Percentiles rank a stretch among this genome's conserved stretches.
These are phyloP conservation scores for Cordyceps farinosa DNA, from an alignment of 2,329 filamentous ascomycete genomes.

Conservation along the genomic window DNA sequence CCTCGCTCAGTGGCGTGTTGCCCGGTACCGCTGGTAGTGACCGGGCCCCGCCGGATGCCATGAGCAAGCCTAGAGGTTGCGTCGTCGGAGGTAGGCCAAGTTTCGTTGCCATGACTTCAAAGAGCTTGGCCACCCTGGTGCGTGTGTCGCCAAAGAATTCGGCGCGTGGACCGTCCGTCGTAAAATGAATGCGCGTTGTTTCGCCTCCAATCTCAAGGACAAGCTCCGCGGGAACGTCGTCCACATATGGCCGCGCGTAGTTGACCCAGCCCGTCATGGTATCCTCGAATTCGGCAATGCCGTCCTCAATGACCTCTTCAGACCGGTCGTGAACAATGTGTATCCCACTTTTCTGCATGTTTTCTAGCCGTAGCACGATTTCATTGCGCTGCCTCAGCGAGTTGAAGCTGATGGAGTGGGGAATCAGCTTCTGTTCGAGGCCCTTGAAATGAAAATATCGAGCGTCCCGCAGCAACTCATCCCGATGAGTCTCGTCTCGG, in stretches of 20 bases:
- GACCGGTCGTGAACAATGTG: slow-evolving; percentile 53
- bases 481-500: slow-evolving; percentile 70
- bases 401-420: slow-evolving; percentile 73
- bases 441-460: slow-evolving; percentile 92
- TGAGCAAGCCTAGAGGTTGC: slow-evolving; percentile 62
- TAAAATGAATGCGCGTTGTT: slow-evolving; percentile 54
- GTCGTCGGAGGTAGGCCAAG: slow-evolving; percentile 62
- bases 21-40: slow-evolving; percentile 63
- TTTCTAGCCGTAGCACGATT: slow-evolving; percentile 75
- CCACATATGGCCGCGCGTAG: slow-evolving; percentile 84
- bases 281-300: slow-evolving; percentile 23
- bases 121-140: slow-evolving; percentile 65
- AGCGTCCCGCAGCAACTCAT: slow-evolving; percentile 76
- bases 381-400: slow-evolving; percentile 64
- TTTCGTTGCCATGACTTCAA: slow-evolving; percentile 79
- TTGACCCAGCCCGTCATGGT: slow-evolving; percentile 55
- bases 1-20: slow-evolving; percentile 66
- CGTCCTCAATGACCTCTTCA: slow-evolving; percentile 2
- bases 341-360: slow-evolving; percentile 84
- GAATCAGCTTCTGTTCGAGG: slow-evolving; percentile 80
- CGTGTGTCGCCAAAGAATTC: slow-evolving; percentile 72
- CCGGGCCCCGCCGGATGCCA: slow-evolving; percentile 59
- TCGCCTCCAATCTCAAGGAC: slow-evolving; percentile 76
- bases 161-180: slow-evolving; percentile 43
- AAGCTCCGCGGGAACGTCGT: slow-evolving; percentile 68